Conservation (phyloP, 2,329 filamentous ascomycete species). For the Dactylonectria estremocensis region DNA sequence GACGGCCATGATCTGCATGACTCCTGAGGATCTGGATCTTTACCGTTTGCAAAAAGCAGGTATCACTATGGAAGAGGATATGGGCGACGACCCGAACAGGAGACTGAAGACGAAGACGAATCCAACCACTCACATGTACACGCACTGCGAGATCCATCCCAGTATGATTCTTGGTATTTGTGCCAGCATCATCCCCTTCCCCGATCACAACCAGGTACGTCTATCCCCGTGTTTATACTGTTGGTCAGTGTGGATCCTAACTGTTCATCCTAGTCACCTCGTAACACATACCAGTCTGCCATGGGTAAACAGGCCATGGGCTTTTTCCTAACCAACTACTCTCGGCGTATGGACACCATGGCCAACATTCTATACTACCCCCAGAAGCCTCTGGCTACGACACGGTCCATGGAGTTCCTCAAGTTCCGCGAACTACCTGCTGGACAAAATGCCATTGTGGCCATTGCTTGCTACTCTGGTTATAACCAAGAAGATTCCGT, state of each 20-base stretch:
- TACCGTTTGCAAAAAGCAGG: slow-evolving; percentile 80
- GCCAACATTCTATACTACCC: slow-evolving; percentile 99
- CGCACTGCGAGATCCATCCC: slow-evolving; percentile 98
- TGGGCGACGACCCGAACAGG: slow-evolving; percentile 79
- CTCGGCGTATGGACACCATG: slow-evolving; percentile 99
- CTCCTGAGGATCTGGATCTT: slow-evolving; percentile 91
- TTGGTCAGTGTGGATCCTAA: slow-evolving; percentile 18
- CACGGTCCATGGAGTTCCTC: slow-evolving; percentile 97
- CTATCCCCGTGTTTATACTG: background rate
- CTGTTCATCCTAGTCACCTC: slow-evolving; percentile 78
- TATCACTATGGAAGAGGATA: slow-evolving; percentile 74
- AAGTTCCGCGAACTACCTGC: slow-evolving; percentile 98
- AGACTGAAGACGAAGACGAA: slow-evolving; percentile 92
- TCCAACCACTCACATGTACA: slow-evolving; percentile 91
- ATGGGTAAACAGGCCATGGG: slow-evolving; percentile 99
- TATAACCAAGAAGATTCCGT: slow-evolving; percentile 99
- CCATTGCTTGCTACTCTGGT: slow-evolving; percentile 96
- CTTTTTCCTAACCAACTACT: slow-evolving; percentile 97
- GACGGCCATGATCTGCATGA: slow-evolving; percentile 99
- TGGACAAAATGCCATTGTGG: slow-evolving; percentile 98
- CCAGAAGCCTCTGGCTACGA: slow-evolving; percentile 96
- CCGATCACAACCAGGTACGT: slow-evolving; percentile 92
- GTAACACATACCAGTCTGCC: slow-evolving; percentile 99
- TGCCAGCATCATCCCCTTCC: slow-evolving; percentile 99
- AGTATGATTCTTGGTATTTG: slow-evolving; percentile 99